These are phyloP conservation scores for Euphorbia pulcherrima DNA, from an alignment of 345 rosid genomes.

Conservation along the genomic window DNA sequence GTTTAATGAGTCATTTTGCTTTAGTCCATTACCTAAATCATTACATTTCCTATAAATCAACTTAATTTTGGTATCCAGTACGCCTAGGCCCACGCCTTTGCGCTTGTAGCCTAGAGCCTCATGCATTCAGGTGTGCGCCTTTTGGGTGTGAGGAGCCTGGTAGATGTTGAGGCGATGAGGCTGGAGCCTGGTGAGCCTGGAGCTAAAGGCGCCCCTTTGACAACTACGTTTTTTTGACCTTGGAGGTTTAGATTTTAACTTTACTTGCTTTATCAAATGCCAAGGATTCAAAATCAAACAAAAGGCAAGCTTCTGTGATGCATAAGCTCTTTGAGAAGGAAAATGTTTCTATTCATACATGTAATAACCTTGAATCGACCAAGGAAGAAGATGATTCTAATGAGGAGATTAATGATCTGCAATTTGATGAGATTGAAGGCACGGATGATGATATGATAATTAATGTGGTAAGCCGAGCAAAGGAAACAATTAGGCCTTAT, in stretches of 20 bases:
- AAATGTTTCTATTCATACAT: constrained; percentile 17
- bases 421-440: constrained; percentile 20
- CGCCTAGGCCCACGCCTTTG: no score
- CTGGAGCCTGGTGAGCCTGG: no score
- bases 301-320: constrained; percentile 28
- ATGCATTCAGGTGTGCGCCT: no score
- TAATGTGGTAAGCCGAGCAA: constrained; percentile 36
- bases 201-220: no score
- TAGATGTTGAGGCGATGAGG: no score
- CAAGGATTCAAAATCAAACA: constrained; percentile 37
- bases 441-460: constrained; percentile 46
- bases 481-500: constrained; percentile 22
- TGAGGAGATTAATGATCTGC: constrained; percentile 23
- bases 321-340: constrained; percentile 55
- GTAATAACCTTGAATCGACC: constrained; percentile 5
- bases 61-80: no score
- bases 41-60: no score
- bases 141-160: no score
- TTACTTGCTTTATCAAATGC: constrained; percentile 18
- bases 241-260: not conserved
- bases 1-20: no score
- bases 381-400: constrained; percentile 28
- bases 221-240: no score
- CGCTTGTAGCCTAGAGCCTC: no score
- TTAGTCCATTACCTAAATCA: no score